A percentile compares a stretch with the other conserved stretches of the same genome.
Evolutionary conservation across 768 basidiomycete genomes (phyloP).

Genomic region (Tylopilus plumbeoviolaceoides): DNA sequence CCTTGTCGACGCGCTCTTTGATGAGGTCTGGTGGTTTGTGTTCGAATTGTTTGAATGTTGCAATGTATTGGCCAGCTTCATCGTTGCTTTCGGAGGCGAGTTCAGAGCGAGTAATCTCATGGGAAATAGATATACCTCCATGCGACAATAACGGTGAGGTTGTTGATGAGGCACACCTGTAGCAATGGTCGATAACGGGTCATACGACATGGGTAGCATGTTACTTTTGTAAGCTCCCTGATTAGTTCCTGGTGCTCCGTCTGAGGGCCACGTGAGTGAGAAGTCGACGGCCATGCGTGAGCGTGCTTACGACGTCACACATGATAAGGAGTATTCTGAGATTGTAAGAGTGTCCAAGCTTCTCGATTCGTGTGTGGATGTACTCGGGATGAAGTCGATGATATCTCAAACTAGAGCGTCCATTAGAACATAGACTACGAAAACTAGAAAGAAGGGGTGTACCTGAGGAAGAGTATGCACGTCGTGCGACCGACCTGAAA

Average conservation of each 20-base stretch:
- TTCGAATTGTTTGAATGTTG: conserved; percentile 90
- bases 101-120: conserved; percentile 1
- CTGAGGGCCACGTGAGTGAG: conserved; percentile 36
- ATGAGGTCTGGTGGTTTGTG: conserved; percentile 91
- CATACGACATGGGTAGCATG: conserved; percentile 5
- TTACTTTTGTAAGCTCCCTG: conserved; percentile 85
- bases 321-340: conserved; percentile 83
- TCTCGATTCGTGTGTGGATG: conserved; percentile 86
- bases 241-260: conserved; percentile 89
- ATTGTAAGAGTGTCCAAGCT: conserved; percentile 75
- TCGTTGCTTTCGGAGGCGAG: conserved; percentile 52
- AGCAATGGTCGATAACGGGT: conserved; percentile 1
- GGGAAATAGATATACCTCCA: conserved; percentile 63
- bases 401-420: conserved; percentile 68
- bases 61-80: conserved; percentile 89
- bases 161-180: conserved; percentile 85
- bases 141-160: conserved; percentile 86
- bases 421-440: not conserved
- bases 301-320: conserved; percentile 81
- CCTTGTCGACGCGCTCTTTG: conserved; percentile 91
- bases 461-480: conserved; percentile 91
- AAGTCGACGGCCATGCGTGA: not conserved
- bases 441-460: not conserved
- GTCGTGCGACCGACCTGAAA: conserved; percentile 96
- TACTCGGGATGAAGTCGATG: conserved; percentile 98